Conservation (phyloP, 805 yeast species). For the Kuraishia hungarica region DNA sequence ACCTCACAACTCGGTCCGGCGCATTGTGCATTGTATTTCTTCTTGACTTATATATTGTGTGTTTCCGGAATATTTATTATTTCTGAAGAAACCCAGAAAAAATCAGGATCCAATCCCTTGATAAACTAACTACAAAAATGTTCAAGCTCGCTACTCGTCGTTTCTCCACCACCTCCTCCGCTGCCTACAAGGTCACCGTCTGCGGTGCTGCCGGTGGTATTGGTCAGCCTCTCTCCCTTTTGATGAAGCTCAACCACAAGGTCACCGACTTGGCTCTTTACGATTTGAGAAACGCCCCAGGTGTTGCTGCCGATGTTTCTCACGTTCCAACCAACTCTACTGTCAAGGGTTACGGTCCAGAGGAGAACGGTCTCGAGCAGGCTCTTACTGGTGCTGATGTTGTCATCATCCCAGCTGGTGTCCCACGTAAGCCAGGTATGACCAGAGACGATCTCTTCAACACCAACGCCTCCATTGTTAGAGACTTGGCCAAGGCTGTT, state of each 20-base stretch:
- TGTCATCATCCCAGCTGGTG: conserved; percentile 94
- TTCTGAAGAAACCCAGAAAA: not conserved
- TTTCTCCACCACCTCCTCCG: conserved; percentile 61
- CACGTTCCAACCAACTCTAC: conserved; percentile 90
- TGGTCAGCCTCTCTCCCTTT: conserved; percentile 81
- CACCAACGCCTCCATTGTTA: conserved; percentile 92
- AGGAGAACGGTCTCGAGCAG: conserved; percentile 54
- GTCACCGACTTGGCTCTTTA: conserved; percentile 81
- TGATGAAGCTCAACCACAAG: conserved; percentile 80
- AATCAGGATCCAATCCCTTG: not conserved
- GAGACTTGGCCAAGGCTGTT: conserved; percentile 81
- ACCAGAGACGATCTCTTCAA: conserved; percentile 95
- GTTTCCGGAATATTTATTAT: not conserved
- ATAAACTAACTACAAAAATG: not conserved
- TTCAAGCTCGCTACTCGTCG: conserved; percentile 35
- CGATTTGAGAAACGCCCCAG: conserved; percentile 89
- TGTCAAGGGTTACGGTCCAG: conserved; percentile 85
- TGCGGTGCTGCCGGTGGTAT: conserved; percentile 93
- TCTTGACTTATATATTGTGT: too few relatives aligned
- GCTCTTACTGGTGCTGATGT: conserved; percentile 79
- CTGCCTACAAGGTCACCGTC: conserved; percentile 72
- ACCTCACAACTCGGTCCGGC: not conserved
- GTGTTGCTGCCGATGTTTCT: conserved; percentile 94
- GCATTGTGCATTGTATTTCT: not conserved
- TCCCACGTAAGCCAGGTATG: conserved; percentile 98